phyloP scores from a whole-genome alignment of 2,329 filamentous ascomycete genomes.

The Aspergillus sp. region DNA sequence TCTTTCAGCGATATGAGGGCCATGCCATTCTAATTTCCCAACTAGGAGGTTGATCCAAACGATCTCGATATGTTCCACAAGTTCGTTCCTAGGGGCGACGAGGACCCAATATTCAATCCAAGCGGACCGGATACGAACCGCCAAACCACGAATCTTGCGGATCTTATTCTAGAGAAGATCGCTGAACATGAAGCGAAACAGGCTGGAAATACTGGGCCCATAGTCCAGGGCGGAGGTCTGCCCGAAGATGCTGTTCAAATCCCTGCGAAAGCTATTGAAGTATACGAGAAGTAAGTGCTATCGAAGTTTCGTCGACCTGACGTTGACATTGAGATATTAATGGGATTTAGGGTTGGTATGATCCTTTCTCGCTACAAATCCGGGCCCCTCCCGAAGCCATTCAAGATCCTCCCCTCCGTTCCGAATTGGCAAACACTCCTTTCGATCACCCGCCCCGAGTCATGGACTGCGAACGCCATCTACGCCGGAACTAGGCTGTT shows the following conservation, averaged over 20 bases:
- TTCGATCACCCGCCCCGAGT: slow-evolving; percentile 76
- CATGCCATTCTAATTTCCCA: slow-evolving; percentile 3
- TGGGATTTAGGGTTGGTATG: slow-evolving; percentile 66
- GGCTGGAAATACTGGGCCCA: slow-evolving; percentile 41
- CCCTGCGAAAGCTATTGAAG: slow-evolving; percentile 87
- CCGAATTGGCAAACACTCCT: slow-evolving; percentile 90
- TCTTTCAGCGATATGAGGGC: neutral
- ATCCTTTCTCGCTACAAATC: slow-evolving; percentile 92
- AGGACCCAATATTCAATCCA: slow-evolving; percentile 70
- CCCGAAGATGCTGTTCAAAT: slow-evolving; percentile 82
- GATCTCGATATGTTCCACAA: slow-evolving; percentile 90
- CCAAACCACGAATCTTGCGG: slow-evolving; percentile 76
- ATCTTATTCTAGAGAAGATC: slow-evolving; percentile 92
- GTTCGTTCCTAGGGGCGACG: slow-evolving; percentile 75
- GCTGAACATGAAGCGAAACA: slow-evolving; percentile 79
- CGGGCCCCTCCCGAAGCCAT: slow-evolving; percentile 94
- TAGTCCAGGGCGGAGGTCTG: slow-evolving; percentile 54
- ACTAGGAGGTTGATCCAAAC: slow-evolving; percentile 76
- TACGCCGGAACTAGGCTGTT: slow-evolving; percentile 93
- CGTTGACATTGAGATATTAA: slow-evolving; percentile 15
- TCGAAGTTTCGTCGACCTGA: neutral
- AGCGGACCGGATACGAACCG: slow-evolving; percentile 46
- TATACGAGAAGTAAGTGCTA: slow-evolving; percentile 75
- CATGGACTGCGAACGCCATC: slow-evolving; percentile 75
- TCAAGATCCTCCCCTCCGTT: slow-evolving; percentile 92